These are phyloP conservation scores for Trichoderma lentiforme DNA, from an alignment of 2,329 filamentous ascomycete genomes.

Conservation along the genomic window DNA sequence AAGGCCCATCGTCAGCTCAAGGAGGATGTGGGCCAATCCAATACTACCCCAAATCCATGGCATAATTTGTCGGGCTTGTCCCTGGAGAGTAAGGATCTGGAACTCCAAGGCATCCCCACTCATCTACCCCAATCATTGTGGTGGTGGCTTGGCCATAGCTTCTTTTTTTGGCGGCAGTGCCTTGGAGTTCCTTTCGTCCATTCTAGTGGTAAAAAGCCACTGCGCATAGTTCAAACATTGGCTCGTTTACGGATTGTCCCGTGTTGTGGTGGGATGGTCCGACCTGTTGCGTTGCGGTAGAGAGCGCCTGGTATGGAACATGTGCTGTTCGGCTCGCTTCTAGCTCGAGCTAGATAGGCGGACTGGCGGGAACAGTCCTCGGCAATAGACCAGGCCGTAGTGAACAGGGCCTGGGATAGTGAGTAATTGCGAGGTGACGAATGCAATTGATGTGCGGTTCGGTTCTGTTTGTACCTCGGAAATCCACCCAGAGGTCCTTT, in stretches of 20 bases:
- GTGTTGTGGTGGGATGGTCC: background rate
- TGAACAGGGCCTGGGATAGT: background rate
- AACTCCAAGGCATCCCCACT: conserved; percentile 5
- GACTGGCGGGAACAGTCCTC: conserved; percentile 1
- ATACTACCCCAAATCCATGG: conserved; percentile 13
- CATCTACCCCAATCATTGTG: conserved; percentile 7
- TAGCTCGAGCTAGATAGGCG: background rate
- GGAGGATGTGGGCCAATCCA: conserved; percentile 6
- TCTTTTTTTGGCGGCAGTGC: background rate
- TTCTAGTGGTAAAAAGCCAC: background rate
- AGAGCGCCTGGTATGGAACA: background rate
- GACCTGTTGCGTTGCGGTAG: background rate
- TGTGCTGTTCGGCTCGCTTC: conserved; percentile 2
- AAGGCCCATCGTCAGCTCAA: conserved; percentile 14
- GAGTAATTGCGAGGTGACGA: background rate
- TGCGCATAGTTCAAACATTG: background rate
- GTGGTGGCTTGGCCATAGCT: conserved; percentile 8
- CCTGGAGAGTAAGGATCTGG: conserved; percentile 11
- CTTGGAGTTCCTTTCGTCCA: conserved; percentile 15
- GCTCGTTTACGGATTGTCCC: background rate
- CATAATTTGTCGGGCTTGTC: conserved; percentile 4
- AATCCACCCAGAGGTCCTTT: background rate
- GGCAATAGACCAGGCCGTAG: background rate
- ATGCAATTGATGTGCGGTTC: background rate
- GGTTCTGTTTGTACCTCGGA: background rate